These are phyloP conservation scores for Coprinopsis sp. DNA, from an alignment of 768 basidiomycete species.

Conservation along the genomic window DNA sequence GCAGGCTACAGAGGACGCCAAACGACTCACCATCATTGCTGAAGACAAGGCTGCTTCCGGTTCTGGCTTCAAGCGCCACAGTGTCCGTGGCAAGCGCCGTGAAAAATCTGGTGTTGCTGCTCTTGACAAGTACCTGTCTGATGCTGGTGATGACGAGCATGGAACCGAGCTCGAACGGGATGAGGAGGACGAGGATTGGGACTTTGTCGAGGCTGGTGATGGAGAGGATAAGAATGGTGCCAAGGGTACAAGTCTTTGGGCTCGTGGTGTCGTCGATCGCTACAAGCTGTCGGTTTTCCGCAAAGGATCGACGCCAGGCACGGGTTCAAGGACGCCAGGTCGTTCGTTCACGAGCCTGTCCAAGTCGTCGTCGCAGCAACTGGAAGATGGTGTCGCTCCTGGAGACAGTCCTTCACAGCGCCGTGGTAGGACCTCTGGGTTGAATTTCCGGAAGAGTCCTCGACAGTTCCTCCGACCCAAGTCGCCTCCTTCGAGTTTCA, in stretches of 20 bases:
- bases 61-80: slow-evolving; percentile 21
- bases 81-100: slow-evolving; percentile 41
- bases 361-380: slow-evolving; percentile 42
- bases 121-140: slow-evolving; percentile 66
- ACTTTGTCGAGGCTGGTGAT: slow-evolving; percentile 77
- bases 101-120: slow-evolving; percentile 84
- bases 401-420: slow-evolving; percentile 52
- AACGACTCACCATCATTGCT: slow-evolving; percentile 14
- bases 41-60: slow-evolving; percentile 23
- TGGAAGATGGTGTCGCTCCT: slow-evolving; percentile 39
- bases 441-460: slow-evolving; percentile 70
- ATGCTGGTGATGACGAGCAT: slow-evolving; percentile 46
- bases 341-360: slow-evolving; percentile 59
- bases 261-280: slow-evolving; percentile 87
- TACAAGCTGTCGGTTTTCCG: slow-evolving; percentile 84
- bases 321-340: too few relatives aligned
- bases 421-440: slow-evolving; percentile 63
- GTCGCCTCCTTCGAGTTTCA: slow-evolving; percentile 52
- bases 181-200: slow-evolving; percentile 85
- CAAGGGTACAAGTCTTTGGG: slow-evolving; percentile 77
- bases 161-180: slow-evolving; percentile 41
- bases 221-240: slow-evolving; percentile 82
- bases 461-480: slow-evolving; percentile 70
- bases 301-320: slow-evolving; percentile 64
- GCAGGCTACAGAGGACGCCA: neutral